Percentiles rank a stretch among this genome's conserved stretches.
Evolutionary conservation across 331 rosid genomes (phyloP).

Genomic region (Stylosanthes scabra): DNA sequence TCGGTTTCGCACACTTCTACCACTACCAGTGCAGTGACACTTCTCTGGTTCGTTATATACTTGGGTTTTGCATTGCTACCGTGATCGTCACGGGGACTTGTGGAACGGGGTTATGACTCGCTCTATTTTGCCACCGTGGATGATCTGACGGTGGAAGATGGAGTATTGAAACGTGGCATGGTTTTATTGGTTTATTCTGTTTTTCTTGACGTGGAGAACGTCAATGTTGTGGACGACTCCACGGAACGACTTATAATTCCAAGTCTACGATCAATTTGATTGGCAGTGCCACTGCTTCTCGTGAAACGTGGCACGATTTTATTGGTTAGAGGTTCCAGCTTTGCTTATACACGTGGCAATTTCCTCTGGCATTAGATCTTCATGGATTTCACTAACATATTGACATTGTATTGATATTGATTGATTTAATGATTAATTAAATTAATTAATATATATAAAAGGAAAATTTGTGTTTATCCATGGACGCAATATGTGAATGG

Average conservation of each 20-base stretch:
- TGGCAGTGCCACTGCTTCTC: neutral
- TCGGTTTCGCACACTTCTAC: neutral
- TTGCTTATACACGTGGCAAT: slow-evolving; percentile 49
- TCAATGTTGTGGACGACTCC: slow-evolving; percentile 38
- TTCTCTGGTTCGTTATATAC: slow-evolving; percentile 27
- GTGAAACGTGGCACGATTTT: slow-evolving; percentile 40
- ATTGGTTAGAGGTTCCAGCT: slow-evolving; percentile 37
- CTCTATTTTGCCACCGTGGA: slow-evolving; percentile 68
- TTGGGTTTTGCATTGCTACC: slow-evolving; percentile 1
- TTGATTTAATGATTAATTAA: too few species aligned
- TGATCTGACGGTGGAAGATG: slow-evolving; percentile 28
- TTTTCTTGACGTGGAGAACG: slow-evolving; percentile 71
- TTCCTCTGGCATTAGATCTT: too few species aligned
- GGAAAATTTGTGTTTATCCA: too few species aligned
- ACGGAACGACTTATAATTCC: slow-evolving; percentile 41
- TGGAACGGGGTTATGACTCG: slow-evolving; percentile 34
- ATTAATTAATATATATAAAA: too few species aligned
- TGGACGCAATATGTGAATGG: too few species aligned
- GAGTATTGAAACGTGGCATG: slow-evolving; percentile 44
- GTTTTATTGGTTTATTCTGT: slow-evolving; percentile 42
- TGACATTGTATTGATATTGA: too few species aligned
- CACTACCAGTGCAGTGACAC: neutral
- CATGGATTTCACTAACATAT: too few species aligned
- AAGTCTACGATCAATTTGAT: slow-evolving; percentile 43
- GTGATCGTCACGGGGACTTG: slow-evolving; percentile 42